phyloP scores from a whole-genome alignment of 2,329 filamentous ascomycete species.

The Alternaria metachromatica region DNA sequence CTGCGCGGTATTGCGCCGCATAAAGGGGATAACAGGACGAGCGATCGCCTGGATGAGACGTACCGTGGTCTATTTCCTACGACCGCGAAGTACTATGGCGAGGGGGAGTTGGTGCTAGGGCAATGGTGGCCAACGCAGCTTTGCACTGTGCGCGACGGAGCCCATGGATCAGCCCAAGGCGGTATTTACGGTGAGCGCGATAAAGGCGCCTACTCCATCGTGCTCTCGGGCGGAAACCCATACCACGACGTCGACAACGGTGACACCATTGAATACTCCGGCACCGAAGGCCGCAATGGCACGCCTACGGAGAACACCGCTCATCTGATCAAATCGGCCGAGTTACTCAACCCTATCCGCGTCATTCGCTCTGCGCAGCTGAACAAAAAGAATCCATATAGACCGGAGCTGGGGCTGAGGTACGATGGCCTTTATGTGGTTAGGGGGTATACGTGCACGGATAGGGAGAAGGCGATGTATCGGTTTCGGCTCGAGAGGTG shows the following conservation, averaged over 20 bases:
- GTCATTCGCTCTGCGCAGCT: constrained; percentile 58
- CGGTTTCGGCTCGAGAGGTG: constrained; percentile 57
- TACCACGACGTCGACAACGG: constrained; percentile 61
- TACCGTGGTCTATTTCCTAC: constrained; percentile 25
- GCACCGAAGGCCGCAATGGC: constrained; percentile 53
- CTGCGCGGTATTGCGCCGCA: constrained; percentile 52
- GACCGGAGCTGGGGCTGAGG: constrained; percentile 58
- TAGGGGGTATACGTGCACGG: constrained; percentile 45
- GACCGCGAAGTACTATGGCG: constrained; percentile 46
- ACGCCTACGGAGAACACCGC: constrained; percentile 50
- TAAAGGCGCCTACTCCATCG: constrained; percentile 61
- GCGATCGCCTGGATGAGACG: constrained; percentile 31
- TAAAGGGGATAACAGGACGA: constrained; percentile 26
- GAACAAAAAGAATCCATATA: constrained; percentile 45
- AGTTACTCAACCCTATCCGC: constrained; percentile 51
- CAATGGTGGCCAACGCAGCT: constrained; percentile 65
- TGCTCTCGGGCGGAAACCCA: constrained; percentile 55
- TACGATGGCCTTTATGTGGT: constrained; percentile 66
- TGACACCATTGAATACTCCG: constrained; percentile 59
- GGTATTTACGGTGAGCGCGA: constrained; percentile 57
- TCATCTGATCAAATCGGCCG: constrained; percentile 51
- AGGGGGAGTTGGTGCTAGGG: constrained; percentile 52
- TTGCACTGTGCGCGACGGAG: constrained; percentile 59
- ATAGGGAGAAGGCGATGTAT: constrained; percentile 52
- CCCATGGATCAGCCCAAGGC: constrained; percentile 57